Base-by-base conservation (phyloP, 805 yeast genomes). In the Metschnikowia henanensis region DNA sequence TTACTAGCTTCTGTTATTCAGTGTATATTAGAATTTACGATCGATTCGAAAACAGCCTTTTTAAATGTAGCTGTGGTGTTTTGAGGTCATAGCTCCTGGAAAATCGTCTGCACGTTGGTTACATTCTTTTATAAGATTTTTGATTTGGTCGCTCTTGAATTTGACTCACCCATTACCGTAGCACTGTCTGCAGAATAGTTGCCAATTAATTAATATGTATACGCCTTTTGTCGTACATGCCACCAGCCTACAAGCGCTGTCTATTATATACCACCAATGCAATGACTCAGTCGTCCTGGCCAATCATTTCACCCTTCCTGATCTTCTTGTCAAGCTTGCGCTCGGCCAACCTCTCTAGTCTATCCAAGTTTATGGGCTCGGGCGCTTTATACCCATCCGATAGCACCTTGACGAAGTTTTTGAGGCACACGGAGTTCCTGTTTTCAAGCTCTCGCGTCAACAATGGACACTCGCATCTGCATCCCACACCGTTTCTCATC, bases 401-500 rank as follows among this genome's bases (percentile, higher is more conserved):
- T 18, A 71, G 66, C 17, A 70, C 43, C 12, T 69, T 59, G 18
- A 73, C 66, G 83, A 84, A 84, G 17, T 65, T 64, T 12, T 66
- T 61, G 35, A 80, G 65, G 61, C 88, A 83, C 26, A 76, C 68
- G 6, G 75, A 67, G 1, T 70, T 66, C 23, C 33, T 20, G 53
- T 83, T 77, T 60, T 83, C 92, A 38, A 80, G 70, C 46, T 83
- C 91, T 21, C 52, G 46, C 39, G 61, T 69, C 4, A 43, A 43
- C 2, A 47, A 29, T 5, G 87, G 95, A 65, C 98, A 91, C 50
- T 76, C 73, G 63, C 98, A 91, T 31, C 96, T 70, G 61, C 98
- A 91, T 1, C 97, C 97, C 6, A 81, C 81, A 1, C 95, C 78
- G 39, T 62, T 58, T 6, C 59, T 63, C 16, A 53, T 59, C 6